phyloP scores from a whole-genome alignment of 2,329 filamentous ascomycete species.

The Dryadomyces quercivorus region DNA sequence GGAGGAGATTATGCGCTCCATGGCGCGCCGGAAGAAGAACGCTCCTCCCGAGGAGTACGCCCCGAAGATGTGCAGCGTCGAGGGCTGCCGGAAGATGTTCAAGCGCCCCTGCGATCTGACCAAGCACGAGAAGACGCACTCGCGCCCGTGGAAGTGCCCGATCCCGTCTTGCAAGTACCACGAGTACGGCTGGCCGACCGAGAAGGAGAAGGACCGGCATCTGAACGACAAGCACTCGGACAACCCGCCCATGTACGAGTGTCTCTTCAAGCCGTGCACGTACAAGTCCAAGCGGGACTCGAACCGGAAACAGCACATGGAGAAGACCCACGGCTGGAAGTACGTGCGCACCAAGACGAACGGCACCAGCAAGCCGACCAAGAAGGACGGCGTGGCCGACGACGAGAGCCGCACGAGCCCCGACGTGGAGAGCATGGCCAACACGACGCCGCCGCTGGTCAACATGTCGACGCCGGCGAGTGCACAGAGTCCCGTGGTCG shows the following conservation, averaged over 20 bases:
- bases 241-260: conserved; percentile 70
- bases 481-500: conserved; percentile 38
- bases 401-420: conserved; percentile 19
- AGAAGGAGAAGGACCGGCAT: conserved; percentile 94
- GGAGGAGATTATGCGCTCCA: conserved; percentile 75
- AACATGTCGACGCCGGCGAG: conserved; percentile 52
- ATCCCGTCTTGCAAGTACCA: conserved; percentile 78
- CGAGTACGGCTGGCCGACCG: conserved; percentile 84
- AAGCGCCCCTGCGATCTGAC: conserved; percentile 94
- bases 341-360: conserved; percentile 91
- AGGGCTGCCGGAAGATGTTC: conserved; percentile 79
- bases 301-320: conserved; percentile 98
- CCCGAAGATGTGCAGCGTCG: conserved; percentile 63
- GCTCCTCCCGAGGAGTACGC: conserved; percentile 74
- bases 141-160: conserved; percentile 89
- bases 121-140: conserved; percentile 97
- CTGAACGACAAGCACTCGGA: conserved; percentile 90
- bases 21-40: conserved; percentile 93
- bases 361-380: conserved; percentile 42
- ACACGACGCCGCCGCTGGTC: conserved; percentile 46
- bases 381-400: not conserved
- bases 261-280: conserved; percentile 69
- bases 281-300: conserved; percentile 94
- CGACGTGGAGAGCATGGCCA: conserved; percentile 28
- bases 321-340: conserved; percentile 86